A percentile compares a stretch with the other conserved stretches of the same genome.
Conservation (phyloP, 345 rosid species). For the Alliaria petiolata region DNA sequence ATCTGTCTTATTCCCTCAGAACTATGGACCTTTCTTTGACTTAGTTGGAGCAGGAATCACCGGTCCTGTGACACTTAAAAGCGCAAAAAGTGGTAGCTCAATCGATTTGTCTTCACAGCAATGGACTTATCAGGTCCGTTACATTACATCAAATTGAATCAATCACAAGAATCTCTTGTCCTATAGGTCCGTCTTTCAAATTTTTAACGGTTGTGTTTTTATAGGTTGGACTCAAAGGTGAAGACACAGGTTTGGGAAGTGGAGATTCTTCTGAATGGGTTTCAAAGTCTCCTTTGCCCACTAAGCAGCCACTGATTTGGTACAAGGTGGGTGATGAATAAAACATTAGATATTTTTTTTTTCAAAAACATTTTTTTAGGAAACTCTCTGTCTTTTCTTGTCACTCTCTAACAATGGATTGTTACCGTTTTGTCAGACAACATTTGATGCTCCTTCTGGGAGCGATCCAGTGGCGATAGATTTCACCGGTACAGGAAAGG, state of each 20-base stretch:
- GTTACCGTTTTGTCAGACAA: slow-evolving; percentile 45
- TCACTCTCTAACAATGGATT: background rate
- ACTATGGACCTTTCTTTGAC: slow-evolving; percentile 88
- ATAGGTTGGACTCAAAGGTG: slow-evolving; percentile 91
- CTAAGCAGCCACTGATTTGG: slow-evolving; percentile 78
- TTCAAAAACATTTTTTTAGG: background rate
- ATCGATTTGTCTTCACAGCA: slow-evolving; percentile 60
- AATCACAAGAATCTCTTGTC: background rate
- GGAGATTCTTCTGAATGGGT: slow-evolving; percentile 73
- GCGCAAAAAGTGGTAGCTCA: slow-evolving; percentile 46
- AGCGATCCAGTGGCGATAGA: slow-evolving; percentile 72
- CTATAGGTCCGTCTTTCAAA: background rate
- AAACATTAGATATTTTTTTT: no score
- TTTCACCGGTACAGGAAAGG: slow-evolving; percentile 89
- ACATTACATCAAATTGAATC: background rate
- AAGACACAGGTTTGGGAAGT: slow-evolving; percentile 55
- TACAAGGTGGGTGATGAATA: slow-evolving; percentile 61
- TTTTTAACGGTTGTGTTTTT: background rate
- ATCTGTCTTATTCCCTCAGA: slow-evolving; percentile 40
- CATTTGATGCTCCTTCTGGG: slow-evolving; percentile 65
- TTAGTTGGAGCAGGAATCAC: slow-evolving; percentile 75
- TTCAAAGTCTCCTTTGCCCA: slow-evolving; percentile 66
- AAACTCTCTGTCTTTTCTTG: background rate
- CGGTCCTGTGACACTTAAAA: slow-evolving; percentile 78
- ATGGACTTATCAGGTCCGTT: slow-evolving; percentile 87